phyloP scores from a whole-genome alignment of 768 basidiomycete genomes.

The Leucogyrophana mollusca region DNA sequence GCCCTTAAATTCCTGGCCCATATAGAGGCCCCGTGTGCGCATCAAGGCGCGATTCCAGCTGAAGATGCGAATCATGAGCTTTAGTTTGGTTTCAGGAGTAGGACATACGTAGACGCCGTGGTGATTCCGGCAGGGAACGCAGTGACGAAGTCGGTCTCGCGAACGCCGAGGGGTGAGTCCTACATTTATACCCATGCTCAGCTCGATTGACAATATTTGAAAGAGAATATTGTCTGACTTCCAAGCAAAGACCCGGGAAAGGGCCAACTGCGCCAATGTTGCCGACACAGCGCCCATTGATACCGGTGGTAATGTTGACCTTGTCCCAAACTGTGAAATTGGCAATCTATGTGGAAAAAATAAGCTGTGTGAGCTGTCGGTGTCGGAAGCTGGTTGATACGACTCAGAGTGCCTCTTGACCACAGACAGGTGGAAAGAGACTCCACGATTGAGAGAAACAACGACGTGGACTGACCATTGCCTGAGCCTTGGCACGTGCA shows the following conservation, averaged over 20 bases:
- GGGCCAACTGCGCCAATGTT: conserved; percentile 50
- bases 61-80: background rate
- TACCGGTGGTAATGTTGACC: conserved; percentile 54
- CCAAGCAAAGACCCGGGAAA: conserved; percentile 66
- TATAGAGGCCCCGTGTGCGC: conserved; percentile 65
- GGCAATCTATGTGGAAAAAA: conserved; percentile 31
- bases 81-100: conserved; percentile 1
- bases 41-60: conserved; percentile 73
- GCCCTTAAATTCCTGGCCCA: conserved; percentile 73
- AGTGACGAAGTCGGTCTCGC: conserved; percentile 65
- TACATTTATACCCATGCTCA: conserved; percentile 12
- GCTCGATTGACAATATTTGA: background rate
- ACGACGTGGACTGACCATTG: conserved; percentile 37
- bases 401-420: conserved; percentile 6
- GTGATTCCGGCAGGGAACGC: conserved; percentile 78
- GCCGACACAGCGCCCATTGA: conserved; percentile 61
- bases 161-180: conserved; percentile 71
- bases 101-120: conserved; percentile 64
- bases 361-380: conserved; percentile 6
- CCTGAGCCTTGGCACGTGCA: conserved; percentile 54
- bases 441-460: conserved; percentile 7
- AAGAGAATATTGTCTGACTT: conserved; percentile 32
- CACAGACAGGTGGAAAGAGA: background rate
- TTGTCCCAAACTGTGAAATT: conserved; percentile 55
- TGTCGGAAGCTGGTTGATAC: conserved; percentile 17